Evolutionary conservation across 2,329 filamentous ascomycete genomes (phyloP), one percentile per base, ranked within the genome.

Genomic region (Whalleya microplaca): DNA sequence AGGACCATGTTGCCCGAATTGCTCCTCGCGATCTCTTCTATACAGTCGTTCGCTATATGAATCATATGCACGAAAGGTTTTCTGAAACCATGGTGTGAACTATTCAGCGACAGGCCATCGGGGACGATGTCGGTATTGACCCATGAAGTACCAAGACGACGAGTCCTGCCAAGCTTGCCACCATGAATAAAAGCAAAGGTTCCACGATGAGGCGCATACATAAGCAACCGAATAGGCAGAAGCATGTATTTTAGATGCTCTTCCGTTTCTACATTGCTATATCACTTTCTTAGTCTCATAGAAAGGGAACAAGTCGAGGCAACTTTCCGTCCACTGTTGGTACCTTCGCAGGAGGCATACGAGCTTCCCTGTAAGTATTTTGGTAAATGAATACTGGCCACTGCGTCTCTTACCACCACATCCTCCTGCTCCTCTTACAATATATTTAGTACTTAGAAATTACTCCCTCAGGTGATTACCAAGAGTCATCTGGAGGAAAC

Each of bases 161-260:
- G 20, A 57, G 51, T 2, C 48, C 46, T 10, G 21, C 53, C 6
- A 20, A n/a, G 3, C 41, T 56, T 21, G 55, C 47, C 3, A 45
- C 44, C 5, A 18, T 49, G 8, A 73, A 66, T 2, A 71, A 57
- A 2, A 69, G 68, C 40, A 70, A 61, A 4, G 73, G 62, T 14
- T 64, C 57, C 4, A 61, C 58, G 19, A 66, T 57, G 56, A 68
- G 63, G 21, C 68, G 66, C n/a, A 70, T 70, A 23, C 70, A 65
- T 3, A 71, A 73, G 50, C 69, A 72, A 59, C 69, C 72, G 44
- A 65, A 66, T 51, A 68, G 68, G 20, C 63, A 66, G 58, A 69
- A 62, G 9, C 61, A 59, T 21, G 46, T 55, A 46, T 71, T 70
- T 41, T n/a, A 73, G 55, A 2, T 70, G 70, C 58, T 72, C 72